Percentiles rank a stretch among this genome's conserved stretches.
Evolutionary conservation across 208 protist species (phyloP).

Genomic region (Novymonas esmeraldas): DNA sequence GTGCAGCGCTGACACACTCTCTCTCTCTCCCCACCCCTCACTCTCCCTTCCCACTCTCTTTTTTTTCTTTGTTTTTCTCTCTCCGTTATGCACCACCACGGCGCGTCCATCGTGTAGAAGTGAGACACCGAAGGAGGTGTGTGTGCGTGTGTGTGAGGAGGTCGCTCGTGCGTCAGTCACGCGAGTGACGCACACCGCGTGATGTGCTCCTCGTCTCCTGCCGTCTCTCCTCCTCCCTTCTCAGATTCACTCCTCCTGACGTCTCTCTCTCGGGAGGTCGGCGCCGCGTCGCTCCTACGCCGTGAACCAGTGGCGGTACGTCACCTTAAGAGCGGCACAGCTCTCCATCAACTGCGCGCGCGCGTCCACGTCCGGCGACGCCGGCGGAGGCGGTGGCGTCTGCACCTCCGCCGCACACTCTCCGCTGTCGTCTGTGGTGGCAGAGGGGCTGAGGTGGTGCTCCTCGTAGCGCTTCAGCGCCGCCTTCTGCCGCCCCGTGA

Average conservation of each 20-base stretch:
- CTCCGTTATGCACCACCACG: too few relatives aligned
- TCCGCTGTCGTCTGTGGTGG: not conserved
- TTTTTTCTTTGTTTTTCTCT: too few relatives aligned
- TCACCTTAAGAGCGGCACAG: constrained; percentile 50
- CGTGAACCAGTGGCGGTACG: constrained; percentile 71
- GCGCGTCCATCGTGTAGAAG: too few relatives aligned
- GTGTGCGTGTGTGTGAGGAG: too few relatives aligned
- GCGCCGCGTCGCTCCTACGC: not conserved
- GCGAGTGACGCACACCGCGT: too few relatives aligned
- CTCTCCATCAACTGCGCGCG: constrained; percentile 23
- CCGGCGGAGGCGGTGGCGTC: not conserved
- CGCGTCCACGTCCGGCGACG: not conserved
- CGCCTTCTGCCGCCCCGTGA: constrained; percentile 64
- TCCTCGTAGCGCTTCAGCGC: constrained; percentile 55
- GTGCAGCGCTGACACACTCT: too few relatives aligned
- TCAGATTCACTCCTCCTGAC: not conserved
- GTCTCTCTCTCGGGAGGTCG: not conserved
- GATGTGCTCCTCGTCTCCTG: too few relatives aligned
- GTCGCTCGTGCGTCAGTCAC: too few relatives aligned
- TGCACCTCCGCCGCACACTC: not conserved
- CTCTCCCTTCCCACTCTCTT: too few relatives aligned
- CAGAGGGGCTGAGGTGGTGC: not conserved
- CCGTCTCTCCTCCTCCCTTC: not conserved
- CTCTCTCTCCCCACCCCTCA: too few relatives aligned
- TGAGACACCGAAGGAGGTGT: too few relatives aligned